phyloP scores from a whole-genome alignment of 768 basidiomycete species.

The Candolleomyces eurysporus region DNA sequence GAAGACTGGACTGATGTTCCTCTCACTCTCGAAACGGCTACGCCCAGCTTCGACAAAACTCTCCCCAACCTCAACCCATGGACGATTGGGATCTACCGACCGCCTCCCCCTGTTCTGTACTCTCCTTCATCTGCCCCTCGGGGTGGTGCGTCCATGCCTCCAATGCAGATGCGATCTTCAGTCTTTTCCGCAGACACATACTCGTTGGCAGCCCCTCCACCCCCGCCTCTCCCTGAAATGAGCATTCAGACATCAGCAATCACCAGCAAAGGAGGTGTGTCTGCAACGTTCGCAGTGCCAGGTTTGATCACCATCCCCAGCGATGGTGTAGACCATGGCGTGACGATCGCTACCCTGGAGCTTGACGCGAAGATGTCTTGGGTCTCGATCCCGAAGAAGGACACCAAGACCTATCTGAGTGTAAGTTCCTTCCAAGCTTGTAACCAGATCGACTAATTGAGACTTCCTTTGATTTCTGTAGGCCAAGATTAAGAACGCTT shows the following conservation, averaged over 20 bases:
- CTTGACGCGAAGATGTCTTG: constrained; percentile 39
- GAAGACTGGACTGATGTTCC: constrained; percentile 45
- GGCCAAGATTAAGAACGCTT: constrained; percentile 52
- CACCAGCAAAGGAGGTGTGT: constrained; percentile 33
- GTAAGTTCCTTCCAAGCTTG: constrained; percentile 17
- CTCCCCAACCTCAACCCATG: constrained; percentile 37
- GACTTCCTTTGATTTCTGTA: constrained; percentile 12
- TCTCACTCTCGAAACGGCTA: constrained; percentile 41
- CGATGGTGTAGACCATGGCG: constrained; percentile 38
- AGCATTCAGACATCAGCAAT: constrained; percentile 19
- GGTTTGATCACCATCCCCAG: constrained; percentile 40
- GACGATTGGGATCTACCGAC: constrained; percentile 28
- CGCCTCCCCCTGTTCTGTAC: neutral
- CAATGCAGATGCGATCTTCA: no score
- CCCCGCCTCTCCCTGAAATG: neutral
- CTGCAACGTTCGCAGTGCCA: constrained; percentile 39
- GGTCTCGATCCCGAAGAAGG: constrained; percentile 38
- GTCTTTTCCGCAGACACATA: no score
- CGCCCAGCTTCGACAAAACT: constrained; percentile 37
- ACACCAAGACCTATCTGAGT: constrained; percentile 35
- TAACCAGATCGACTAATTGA: neutral
- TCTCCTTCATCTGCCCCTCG: no score
- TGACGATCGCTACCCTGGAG: constrained; percentile 35
- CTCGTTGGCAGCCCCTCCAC: neutral
- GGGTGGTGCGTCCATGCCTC: no score